A percentile compares a stretch with the other conserved stretches of the same genome.
phyloP scores from a whole-genome alignment of 495 filamentous ascomycete species.

The Bombardia bombarda region DNA sequence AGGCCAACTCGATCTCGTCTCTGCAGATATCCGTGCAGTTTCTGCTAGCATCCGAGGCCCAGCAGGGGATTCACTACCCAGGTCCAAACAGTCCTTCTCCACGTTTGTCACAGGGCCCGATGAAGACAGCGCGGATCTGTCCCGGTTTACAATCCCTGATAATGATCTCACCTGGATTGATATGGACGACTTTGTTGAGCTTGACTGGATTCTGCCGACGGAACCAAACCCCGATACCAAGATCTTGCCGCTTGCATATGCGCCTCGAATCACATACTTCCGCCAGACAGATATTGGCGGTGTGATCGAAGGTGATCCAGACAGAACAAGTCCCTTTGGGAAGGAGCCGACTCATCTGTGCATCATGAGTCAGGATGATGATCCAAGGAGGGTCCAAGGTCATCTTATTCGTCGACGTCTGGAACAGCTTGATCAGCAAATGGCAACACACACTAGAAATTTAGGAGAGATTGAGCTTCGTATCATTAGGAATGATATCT shows the following conservation, averaged over 20 bases:
- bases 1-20: conserved; percentile 83
- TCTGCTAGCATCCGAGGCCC: conserved; percentile 84
- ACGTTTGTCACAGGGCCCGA: conserved; percentile 42
- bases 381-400: conserved; percentile 83
- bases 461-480: conserved; percentile 60
- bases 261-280: conserved; percentile 94
- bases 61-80: conserved; percentile 61
- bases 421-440: conserved; percentile 67
- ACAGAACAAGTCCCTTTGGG: conserved; percentile 77
- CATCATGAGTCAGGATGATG: conserved; percentile 88
- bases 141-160: conserved; percentile 88
- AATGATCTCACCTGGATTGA: conserved; percentile 94
- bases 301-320: conserved; percentile 56
- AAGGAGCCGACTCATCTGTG: conserved; percentile 88
- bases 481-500: conserved; percentile 46
- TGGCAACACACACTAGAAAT: conserved; percentile 57
- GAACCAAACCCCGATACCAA: conserved; percentile 87
- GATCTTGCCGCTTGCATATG: conserved; percentile 84
- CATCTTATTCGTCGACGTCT: conserved; percentile 76
- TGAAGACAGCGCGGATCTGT: conserved; percentile 55
- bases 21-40: conserved; percentile 87
- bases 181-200: conserved; percentile 98
- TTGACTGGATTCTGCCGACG: conserved; percentile 90
- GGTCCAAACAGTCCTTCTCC: conserved; percentile 48
- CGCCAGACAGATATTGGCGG: conserved; percentile 88